Conservation (phyloP, 495 filamentous ascomycete species). For the Aspergillus asperescens region DNA sequence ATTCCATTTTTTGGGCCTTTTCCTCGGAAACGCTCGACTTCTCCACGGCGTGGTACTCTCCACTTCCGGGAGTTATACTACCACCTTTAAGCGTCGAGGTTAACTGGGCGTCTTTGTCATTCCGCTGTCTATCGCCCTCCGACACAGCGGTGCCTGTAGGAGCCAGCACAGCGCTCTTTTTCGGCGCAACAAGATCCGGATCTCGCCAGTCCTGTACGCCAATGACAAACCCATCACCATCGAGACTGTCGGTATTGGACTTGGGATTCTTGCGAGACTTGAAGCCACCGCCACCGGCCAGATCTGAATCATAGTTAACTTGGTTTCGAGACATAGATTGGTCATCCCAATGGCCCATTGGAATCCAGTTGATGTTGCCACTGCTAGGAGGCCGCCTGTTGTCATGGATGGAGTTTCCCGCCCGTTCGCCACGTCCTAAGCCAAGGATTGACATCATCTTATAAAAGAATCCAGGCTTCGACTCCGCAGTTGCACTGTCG, state of each 20-base stretch:
- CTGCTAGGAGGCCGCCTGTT: constrained; percentile 73
- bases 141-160: constrained; percentile 23
- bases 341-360: constrained; percentile 63
- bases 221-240: constrained; percentile 75
- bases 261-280: constrained; percentile 21
- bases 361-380: constrained; percentile 74
- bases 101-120: constrained; percentile 27
- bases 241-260: constrained; percentile 19
- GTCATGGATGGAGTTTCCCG: constrained; percentile 37
- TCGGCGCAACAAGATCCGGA: constrained; percentile 60
- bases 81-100: constrained; percentile 52
- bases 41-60: constrained; percentile 55
- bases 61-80: constrained; percentile 72
- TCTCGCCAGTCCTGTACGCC: constrained; percentile 92
- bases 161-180: constrained; percentile 26
- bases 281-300: not conserved
- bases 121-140: constrained; percentile 22
- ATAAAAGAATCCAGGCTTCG: constrained; percentile 50
- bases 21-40: constrained; percentile 24
- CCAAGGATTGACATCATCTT: constrained; percentile 52
- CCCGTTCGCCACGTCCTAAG: constrained; percentile 29
- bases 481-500: constrained; percentile 16
- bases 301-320: not conserved
- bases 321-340: constrained; percentile 31
- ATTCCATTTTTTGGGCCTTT: constrained; percentile 4